Conservation (phyloP, 1,284 basidiomycete genomes). For the Ceratobasidium sp. region DNA sequence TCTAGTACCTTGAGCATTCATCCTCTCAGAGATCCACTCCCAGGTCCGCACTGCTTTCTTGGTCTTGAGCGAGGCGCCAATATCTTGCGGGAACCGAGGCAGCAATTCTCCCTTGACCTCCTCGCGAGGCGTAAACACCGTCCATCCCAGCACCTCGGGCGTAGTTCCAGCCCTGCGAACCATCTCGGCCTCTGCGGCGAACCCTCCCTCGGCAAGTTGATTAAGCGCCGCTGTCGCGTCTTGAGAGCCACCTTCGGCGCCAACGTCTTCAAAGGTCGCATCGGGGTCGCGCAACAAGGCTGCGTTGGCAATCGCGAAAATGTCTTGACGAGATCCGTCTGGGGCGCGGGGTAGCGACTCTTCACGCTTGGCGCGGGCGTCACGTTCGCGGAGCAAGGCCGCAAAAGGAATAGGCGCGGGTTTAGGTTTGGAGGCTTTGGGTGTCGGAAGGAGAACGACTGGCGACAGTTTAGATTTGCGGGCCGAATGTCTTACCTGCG, state of each 20-base stretch:
- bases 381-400: neutral
- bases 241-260: neutral
- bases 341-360: slow-evolving; percentile 18
- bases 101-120: neutral
- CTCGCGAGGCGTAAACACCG: neutral
- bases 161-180: slow-evolving; percentile 4
- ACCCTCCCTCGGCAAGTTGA: slow-evolving; percentile 25
- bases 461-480: slow-evolving; percentile 3
- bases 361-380: slow-evolving; percentile 11
- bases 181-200: slow-evolving; percentile 18
- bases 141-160: neutral
- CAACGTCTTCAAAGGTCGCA: slow-evolving; percentile 8
- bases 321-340: slow-evolving; percentile 13
- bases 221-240: slow-evolving; percentile 13
- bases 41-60: neutral
- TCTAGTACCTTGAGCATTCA: neutral
- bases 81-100: neutral
- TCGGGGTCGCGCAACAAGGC: slow-evolving; percentile 28
- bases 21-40: neutral
- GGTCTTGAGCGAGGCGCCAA: neutral
- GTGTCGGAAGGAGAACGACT: neutral
- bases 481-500: neutral
- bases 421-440: neutral
- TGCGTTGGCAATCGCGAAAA: slow-evolving; percentile 14
- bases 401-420: slow-evolving; percentile 20